A percentile compares a stretch with the other conserved stretches of the same genome.
Evolutionary conservation across 768 basidiomycete genomes (phyloP).

Genomic region (Naganishia kalamii): DNA sequence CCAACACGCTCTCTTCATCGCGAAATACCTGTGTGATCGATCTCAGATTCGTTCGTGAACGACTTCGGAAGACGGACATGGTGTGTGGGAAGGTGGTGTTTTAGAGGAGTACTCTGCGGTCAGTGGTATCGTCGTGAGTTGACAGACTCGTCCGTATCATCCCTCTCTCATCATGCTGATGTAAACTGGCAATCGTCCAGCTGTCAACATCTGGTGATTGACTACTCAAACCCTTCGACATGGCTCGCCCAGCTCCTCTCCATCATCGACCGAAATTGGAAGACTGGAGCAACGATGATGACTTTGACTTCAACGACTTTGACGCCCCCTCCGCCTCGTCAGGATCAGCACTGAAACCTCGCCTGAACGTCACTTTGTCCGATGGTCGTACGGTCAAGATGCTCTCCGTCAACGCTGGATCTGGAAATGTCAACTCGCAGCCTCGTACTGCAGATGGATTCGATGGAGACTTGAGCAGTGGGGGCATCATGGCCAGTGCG

Average conservation of each 20-base stretch:
- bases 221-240: too few species aligned
- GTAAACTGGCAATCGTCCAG: background rate
- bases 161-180: background rate
- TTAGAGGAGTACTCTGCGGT: background rate
- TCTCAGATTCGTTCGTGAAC: background rate
- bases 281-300: constrained; percentile 40
- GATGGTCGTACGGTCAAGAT: background rate
- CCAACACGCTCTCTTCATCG: too few species aligned
- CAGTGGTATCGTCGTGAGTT: background rate
- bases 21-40: background rate
- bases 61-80: background rate
- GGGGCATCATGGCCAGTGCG: constrained; percentile 16
- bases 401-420: background rate
- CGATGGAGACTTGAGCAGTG: background rate
- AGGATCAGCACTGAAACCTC: constrained; percentile 10
- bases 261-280: constrained; percentile 20
- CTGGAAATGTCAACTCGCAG: background rate
- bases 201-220: background rate
- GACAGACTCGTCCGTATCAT: too few species aligned
- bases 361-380: background rate
- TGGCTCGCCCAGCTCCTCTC: background rate
- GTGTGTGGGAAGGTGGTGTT: background rate
- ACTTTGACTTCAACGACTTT: constrained; percentile 31
- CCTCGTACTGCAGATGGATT: background rate
- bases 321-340: background rate